Percentiles rank a stretch among this genome's conserved stretches.
These are phyloP conservation scores for Diutina rugosa DNA, from an alignment of 1,139 yeast species.

Conservation along the genomic window DNA sequence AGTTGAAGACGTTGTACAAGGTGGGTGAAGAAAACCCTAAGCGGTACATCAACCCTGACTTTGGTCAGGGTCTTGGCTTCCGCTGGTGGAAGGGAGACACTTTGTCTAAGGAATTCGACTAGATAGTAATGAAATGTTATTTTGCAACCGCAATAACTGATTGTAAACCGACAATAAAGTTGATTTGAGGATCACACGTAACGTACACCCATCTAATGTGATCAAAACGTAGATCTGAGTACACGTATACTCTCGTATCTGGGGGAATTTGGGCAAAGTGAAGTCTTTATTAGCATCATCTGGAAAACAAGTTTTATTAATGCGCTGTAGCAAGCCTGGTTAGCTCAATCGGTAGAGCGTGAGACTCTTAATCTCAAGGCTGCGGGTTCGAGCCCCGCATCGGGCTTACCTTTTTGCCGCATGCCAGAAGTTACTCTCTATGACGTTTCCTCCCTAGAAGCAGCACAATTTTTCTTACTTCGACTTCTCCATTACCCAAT, in stretches of 20 bases:
- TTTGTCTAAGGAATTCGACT: background rate
- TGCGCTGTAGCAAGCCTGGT: slow-evolving; percentile 5
- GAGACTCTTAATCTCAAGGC: slow-evolving; percentile 17
- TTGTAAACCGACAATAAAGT: no score
- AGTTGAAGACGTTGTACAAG: slow-evolving; percentile 25
- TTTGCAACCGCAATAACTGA: no score
- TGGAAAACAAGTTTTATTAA: no score
- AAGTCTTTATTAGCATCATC: no score
- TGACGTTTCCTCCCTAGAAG: no score
- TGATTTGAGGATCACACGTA: no score
- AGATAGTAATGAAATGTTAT: background rate
- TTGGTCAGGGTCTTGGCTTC: slow-evolving; percentile 27
- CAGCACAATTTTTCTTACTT: no score
- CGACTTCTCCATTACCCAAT: background rate
- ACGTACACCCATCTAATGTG: no score
- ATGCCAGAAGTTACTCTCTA: no score
- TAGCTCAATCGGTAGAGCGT: slow-evolving; percentile 12
- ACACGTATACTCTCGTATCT: no score
- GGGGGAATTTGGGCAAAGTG: no score
- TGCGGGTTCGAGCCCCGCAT: slow-evolving; percentile 4
- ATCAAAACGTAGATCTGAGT: no score
- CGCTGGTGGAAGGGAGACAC: slow-evolving; percentile 15
- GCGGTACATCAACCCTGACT: slow-evolving; percentile 20
- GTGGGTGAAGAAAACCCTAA: slow-evolving; percentile 31
- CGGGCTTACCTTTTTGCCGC: background rate